phyloP scores from a whole-genome alignment of 2,329 filamentous ascomycete species.

The Alternaria sp. region DNA sequence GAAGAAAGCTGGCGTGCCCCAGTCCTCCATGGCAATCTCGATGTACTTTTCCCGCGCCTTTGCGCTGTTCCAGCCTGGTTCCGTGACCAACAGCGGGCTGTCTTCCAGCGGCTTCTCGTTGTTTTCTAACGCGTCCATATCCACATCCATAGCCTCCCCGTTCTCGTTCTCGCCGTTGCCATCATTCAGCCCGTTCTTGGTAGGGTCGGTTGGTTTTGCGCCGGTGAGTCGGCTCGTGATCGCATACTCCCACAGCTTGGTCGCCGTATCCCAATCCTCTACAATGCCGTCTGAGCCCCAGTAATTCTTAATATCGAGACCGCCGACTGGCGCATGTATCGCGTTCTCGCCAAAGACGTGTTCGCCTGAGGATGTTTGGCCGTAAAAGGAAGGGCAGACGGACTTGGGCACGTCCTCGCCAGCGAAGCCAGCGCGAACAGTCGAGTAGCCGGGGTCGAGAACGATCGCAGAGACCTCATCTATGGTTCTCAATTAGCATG shows the following conservation, averaged over 20 bases:
- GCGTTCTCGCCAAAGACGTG: constrained; percentile 88
- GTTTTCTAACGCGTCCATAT: constrained; percentile 66
- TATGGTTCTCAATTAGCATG: constrained; percentile 48
- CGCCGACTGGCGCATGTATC: constrained; percentile 75
- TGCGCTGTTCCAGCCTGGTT: constrained; percentile 87
- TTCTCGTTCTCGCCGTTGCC: constrained; percentile 70
- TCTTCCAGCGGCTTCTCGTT: constrained; percentile 80
- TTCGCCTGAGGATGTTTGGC: constrained; percentile 59
- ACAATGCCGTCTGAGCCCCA: constrained; percentile 89
- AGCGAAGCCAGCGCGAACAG: constrained; percentile 91
- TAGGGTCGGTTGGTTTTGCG: constrained; percentile 70
- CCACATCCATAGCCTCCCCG: constrained; percentile 60
- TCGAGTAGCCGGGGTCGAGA: constrained; percentile 91
- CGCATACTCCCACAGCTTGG: constrained; percentile 89
- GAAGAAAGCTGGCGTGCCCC: constrained; percentile 95
- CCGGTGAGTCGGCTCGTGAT: constrained; percentile 88
- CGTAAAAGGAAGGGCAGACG: constrained; percentile 90
- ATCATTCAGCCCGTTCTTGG: constrained; percentile 81
- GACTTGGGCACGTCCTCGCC: constrained; percentile 98
- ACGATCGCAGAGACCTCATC: constrained; percentile 98
- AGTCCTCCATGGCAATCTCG: constrained; percentile 96
- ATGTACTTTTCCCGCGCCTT: constrained; percentile 94
- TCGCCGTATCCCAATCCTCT: constrained; percentile 93
- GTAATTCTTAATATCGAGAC: constrained; percentile 88
- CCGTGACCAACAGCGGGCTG: constrained; percentile 90